phyloP scores from a whole-genome alignment of 169 alveolate species.

The Cryptosporidium sp. region DNA sequence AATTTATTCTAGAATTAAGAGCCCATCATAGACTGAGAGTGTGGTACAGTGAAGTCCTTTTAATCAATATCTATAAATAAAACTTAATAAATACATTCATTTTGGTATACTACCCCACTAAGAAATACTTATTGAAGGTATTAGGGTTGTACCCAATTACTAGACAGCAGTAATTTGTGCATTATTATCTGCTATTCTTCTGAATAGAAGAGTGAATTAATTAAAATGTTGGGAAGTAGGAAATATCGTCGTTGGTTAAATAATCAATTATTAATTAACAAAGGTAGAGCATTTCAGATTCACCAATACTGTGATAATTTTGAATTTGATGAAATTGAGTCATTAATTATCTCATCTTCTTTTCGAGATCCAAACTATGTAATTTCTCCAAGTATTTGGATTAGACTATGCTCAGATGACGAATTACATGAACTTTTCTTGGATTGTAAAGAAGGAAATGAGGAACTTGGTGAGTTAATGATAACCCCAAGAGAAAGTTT shows the following conservation, averaged over 20 bases:
- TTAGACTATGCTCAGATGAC: slow-evolving; percentile 11
- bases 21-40: not conserved
- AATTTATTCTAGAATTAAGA: not conserved
- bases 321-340: slow-evolving; percentile 25
- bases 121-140: not conserved
- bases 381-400: slow-evolving; percentile 25
- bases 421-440: slow-evolving; percentile 2
- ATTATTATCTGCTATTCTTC: not conserved
- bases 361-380: slow-evolving; percentile 15
- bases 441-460: slow-evolving; percentile 4
- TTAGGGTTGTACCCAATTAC: not conserved
- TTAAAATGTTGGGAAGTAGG: slow-evolving; percentile 46
- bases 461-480: not conserved
- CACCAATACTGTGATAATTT: slow-evolving; percentile 13
- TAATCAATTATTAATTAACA: slow-evolving; percentile 17
- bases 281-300: slow-evolving; percentile 21
- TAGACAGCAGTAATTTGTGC: not conserved
- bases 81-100: not conserved
- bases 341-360: slow-evolving; percentile 20
- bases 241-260: slow-evolving; percentile 58
- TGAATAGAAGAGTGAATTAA: not conserved
- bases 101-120: not conserved
- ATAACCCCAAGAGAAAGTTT: not conserved
- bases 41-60: not conserved
- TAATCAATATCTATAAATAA: not conserved